Evolutionary conservation across 129 eudicot species (phyloP), one percentile per base, ranked within the genome.

Genomic region (Artemisia argyi): DNA sequence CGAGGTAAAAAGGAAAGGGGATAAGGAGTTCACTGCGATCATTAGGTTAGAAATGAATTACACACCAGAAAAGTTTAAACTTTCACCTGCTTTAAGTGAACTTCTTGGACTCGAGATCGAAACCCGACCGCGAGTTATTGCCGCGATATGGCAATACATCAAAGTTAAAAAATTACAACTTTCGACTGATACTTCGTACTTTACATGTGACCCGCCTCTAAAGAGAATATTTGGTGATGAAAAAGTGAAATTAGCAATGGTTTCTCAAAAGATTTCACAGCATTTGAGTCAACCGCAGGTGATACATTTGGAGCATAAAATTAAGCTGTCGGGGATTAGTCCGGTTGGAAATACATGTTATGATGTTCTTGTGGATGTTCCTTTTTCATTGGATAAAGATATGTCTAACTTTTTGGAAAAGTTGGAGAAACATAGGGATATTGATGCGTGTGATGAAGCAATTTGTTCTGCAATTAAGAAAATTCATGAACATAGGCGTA

Each of bases 61-160:
- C 69, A 74, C 49, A 22, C 97, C 96, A 0, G 98, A 93, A 72
- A 93, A 84, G 62, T 89, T 82, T 44, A 90, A 85, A 57, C 90
- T 93, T 57, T 87, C 97, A 4, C 77, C 92, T 2, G 85, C 82
- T 60, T 71, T 93, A 77, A 76, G 83, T 15, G 96, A 90, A 73
- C 79, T 87, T 68, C 86, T 93, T 70, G 98, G 98, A 26, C 75
- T 87, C 55, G 97, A 90, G 73, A 85, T 87, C 19, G 98, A 90
- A 72, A 90, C 98, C 51, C 92, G 96, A 4, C 81, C 87, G 0
- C 80, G 97, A 47, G 71, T 90, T 39, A 71, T 90, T 51, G 79
- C 89, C 42, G 98, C 98, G n/a, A 75, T 93, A 57, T 93, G 98
- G 98, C 92, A 93, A 44, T 93, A 93, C 74, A 82, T 93, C 16